These are phyloP conservation scores for Cordyceps javanica DNA, from an alignment of 2,329 filamentous ascomycete species.

Conservation along the genomic window DNA sequence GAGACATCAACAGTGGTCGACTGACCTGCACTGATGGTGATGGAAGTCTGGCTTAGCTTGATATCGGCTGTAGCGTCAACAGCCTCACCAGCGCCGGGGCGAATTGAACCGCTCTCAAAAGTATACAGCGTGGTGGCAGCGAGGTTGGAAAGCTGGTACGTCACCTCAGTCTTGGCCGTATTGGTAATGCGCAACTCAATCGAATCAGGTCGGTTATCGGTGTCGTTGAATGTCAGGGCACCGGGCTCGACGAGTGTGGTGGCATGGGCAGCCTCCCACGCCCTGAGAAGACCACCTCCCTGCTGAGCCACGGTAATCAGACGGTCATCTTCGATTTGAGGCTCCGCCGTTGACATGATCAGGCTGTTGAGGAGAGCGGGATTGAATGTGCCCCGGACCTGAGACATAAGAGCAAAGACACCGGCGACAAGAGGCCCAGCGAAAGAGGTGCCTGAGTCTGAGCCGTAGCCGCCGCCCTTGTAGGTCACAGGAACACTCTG, in stretches of 20 bases:
- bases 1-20: background rate
- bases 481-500: background rate
- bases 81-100: background rate
- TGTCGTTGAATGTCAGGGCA: conserved; percentile 12
- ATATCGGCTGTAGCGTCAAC: background rate
- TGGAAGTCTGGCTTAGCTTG: conserved; percentile 4
- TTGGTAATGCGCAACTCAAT: background rate
- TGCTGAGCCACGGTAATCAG: conserved; percentile 10
- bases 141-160: background rate
- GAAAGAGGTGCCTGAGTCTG: background rate
- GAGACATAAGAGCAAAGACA: background rate
- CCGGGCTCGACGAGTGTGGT: conserved; percentile 11
- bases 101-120: background rate
- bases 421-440: background rate
- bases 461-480: background rate
- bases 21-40: conserved; percentile 4
- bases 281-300: conserved; percentile 13
- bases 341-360: conserved; percentile 9
- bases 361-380: conserved; percentile 2
- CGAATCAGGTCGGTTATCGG: background rate
- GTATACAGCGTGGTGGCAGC: background rate
- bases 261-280: conserved; percentile 10
- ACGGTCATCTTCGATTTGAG: background rate
- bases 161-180: background rate
- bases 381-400: conserved; percentile 7